phyloP scores from a whole-genome alignment of 441 rosid species.

The Adansonia rubrostipa region DNA sequence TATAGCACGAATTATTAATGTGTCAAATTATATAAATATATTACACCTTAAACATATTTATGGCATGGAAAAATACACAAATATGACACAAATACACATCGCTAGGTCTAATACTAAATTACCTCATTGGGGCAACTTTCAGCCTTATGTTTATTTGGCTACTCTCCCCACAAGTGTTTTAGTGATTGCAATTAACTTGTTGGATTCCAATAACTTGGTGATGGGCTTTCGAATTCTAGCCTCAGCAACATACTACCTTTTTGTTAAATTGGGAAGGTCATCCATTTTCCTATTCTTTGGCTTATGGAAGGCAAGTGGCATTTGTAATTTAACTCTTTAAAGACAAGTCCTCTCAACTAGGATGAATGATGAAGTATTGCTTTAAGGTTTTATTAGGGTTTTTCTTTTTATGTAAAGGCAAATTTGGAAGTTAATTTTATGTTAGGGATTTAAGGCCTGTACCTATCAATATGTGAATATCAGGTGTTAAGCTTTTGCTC shows the following conservation, averaged over 20 bases:
- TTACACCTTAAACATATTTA: not conserved
- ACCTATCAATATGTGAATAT: not conserved
- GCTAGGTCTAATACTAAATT: not conserved
- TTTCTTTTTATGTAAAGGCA: not conserved
- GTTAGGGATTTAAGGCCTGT: not conserved
- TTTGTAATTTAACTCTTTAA: not conserved
- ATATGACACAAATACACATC: not conserved
- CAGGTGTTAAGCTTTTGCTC: not conserved
- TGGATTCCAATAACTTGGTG: not conserved
- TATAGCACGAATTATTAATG: not conserved
- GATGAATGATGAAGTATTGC: not conserved
- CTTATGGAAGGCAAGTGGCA: not conserved
- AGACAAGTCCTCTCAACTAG: not conserved
- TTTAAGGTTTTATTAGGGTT: not conserved
- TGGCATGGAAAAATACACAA: not conserved
- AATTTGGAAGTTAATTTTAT: not conserved
- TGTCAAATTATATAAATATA: not conserved
- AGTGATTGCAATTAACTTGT: not conserved
- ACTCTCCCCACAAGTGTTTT: not conserved
- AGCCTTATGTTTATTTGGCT: not conserved
- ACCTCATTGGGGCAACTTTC: not conserved
- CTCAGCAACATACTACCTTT: not conserved
- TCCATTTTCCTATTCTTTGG: not conserved
- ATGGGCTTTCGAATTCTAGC: not conserved
- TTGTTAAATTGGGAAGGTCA: not conserved